Base-by-base conservation (phyloP, 116 monocot genomes). In the Posidonia oceanica region DNA sequence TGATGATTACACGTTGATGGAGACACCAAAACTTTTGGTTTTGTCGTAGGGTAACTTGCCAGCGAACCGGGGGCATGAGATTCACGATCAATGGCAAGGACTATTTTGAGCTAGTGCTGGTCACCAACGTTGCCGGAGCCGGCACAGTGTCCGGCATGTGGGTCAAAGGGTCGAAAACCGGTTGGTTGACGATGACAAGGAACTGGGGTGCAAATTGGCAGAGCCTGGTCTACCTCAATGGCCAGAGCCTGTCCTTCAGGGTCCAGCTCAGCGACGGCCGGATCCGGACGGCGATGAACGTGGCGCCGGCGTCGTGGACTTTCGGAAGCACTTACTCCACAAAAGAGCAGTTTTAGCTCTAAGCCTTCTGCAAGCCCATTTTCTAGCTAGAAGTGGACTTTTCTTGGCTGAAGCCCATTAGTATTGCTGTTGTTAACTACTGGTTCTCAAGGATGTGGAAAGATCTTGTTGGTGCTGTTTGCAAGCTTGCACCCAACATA, bases 131-230 rank as follows among this genome's bases (percentile, higher is more conserved):
- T 5, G 88, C 72, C 8, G 82, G 88, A 10, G 85, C 77, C 13
- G 88, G 88, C 0, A 80, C 77, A 16, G 82, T 85, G 44, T 63
- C 79, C 12, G 75, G 68, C 10, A 75, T 80, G 55, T 75, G 75
- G 23, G 44, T 85, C 44, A 88, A 88, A 44, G 88, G 82, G 1
- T 74, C 84, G 2, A 75, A 67, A 59, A 82, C 85, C 12, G 76
- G 68, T 36, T 88, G 88, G 88, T 75, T 77, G 73, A 21, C 76
- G 10, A 82, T 88, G 88, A 82, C 80, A 7, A 72, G 84, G 73
- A 88, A 88, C 72, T 88, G 88, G 88, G 88, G 88, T 61, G 72
- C 75, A 67, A 88, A 88, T 65, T 88, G 88, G 88, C 88, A 88
- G 57, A 80, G 76, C 71, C 63, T 76, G 64, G 59, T 61, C 51